phyloP scores from a whole-genome alignment of 179 eudicot species.

The Vitellaria paradoxa region DNA sequence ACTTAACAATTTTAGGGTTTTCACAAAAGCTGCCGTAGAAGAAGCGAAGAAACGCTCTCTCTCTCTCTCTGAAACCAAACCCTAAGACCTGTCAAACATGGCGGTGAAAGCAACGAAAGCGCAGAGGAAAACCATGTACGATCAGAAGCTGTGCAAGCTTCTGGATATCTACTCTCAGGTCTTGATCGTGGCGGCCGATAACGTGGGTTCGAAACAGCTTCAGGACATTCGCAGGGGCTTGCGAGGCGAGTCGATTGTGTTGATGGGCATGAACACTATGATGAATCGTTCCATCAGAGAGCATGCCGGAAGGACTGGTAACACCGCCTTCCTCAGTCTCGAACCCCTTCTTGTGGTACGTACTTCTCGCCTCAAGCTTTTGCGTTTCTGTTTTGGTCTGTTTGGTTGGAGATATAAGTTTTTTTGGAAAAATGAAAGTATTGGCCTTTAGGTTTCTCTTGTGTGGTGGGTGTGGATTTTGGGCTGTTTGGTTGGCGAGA shows the following conservation, averaged over 20 bases:
- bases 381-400: not conserved
- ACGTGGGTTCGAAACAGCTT: conserved; percentile 67
- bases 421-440: too few relatives aligned
- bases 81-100: conserved; percentile 30
- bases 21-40: not conserved
- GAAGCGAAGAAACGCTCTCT: not conserved
- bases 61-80: not conserved
- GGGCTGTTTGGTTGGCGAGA: not conserved
- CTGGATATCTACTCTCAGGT: conserved; percentile 58
- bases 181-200: conserved; percentile 58
- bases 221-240: conserved; percentile 63
- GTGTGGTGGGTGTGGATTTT: too few relatives aligned
- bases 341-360: conserved; percentile 54
- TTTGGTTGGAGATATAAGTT: not conserved
- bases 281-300: conserved; percentile 67
- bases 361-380: not conserved
- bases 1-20: conserved; percentile 8
- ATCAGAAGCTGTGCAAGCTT: conserved; percentile 54
- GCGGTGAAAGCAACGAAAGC: conserved; percentile 49
- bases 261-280: conserved; percentile 87
- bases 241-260: conserved; percentile 61
- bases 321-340: conserved; percentile 35
- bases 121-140: conserved; percentile 61
- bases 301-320: conserved; percentile 66
- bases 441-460: too few relatives aligned